A percentile compares a stretch with the other conserved stretches of the same genome.
Evolutionary conservation across 495 filamentous ascomycete species (phyloP).

Genomic region (Letharia columbiana): DNA sequence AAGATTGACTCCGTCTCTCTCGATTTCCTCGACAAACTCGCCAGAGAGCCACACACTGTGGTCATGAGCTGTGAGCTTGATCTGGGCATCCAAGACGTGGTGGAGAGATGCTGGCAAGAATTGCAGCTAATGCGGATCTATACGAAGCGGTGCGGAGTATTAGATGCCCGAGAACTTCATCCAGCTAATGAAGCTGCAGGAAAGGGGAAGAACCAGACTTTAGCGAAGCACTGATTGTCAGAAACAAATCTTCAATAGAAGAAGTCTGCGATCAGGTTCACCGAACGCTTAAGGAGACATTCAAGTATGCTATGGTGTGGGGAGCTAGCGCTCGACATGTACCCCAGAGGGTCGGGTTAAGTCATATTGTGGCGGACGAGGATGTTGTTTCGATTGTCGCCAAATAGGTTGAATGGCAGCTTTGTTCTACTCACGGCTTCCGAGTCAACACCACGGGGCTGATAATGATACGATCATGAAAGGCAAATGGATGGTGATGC

Average conservation of each 20-base stretch:
- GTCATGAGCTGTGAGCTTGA: constrained; percentile 99
- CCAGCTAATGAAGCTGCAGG: constrained; percentile 28
- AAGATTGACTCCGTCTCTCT: constrained; percentile 96
- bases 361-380: constrained; percentile 83
- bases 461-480: not conserved
- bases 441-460: not conserved
- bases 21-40: constrained; percentile 84
- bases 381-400: constrained; percentile 97
- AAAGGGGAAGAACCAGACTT: constrained; percentile 91
- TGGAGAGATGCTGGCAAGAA: constrained; percentile 94
- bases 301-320: constrained; percentile 98
- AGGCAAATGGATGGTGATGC: not conserved
- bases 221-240: constrained; percentile 85
- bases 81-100: constrained; percentile 90
- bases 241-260: constrained; percentile 78
- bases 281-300: constrained; percentile 90
- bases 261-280: constrained; percentile 97
- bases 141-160: constrained; percentile 63
- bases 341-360: constrained; percentile 84
- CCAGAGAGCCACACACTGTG: constrained; percentile 83
- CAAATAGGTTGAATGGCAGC: constrained; percentile 38
- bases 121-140: constrained; percentile 85
- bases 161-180: not conserved
- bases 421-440: not conserved
- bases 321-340: constrained; percentile 91